These are phyloP conservation scores for Lanmaoa rubissima DNA, from an alignment of 768 basidiomycete genomes.

Conservation along the genomic window DNA sequence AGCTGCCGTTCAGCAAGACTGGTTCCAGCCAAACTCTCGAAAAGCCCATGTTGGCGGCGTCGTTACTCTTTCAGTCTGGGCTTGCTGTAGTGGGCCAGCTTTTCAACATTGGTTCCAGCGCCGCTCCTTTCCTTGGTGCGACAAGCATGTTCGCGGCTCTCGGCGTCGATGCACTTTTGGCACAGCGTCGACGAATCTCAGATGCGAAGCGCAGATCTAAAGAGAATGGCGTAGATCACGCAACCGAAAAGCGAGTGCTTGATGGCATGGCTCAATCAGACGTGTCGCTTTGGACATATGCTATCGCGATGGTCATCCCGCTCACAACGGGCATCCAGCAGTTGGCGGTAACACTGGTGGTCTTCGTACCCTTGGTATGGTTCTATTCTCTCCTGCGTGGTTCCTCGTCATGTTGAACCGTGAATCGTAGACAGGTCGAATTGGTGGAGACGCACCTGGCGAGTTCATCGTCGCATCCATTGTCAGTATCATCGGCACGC, in stretches of 20 bases:
- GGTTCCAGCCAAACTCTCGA: slow-evolving; percentile 44
- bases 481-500: slow-evolving; percentile 54
- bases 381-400: background rate
- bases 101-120: slow-evolving; percentile 71
- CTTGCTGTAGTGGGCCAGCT: slow-evolving; percentile 61
- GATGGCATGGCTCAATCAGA: slow-evolving; percentile 22
- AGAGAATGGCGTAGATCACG: slow-evolving; percentile 2
- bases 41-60: slow-evolving; percentile 55
- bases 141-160: slow-evolving; percentile 56
- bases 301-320: slow-evolving; percentile 54
- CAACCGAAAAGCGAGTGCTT: background rate
- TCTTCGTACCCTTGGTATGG: slow-evolving; percentile 85
- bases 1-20: slow-evolving; percentile 47
- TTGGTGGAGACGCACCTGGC: slow-evolving; percentile 78
- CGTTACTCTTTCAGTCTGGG: slow-evolving; percentile 58
- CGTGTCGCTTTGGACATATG: slow-evolving; percentile 63
- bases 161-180: slow-evolving; percentile 47
- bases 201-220: background rate
- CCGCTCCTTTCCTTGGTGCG: slow-evolving; percentile 64
- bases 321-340: slow-evolving; percentile 58
- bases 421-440: slow-evolving; percentile 66
- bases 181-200: slow-evolving; percentile 21
- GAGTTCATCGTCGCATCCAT: slow-evolving; percentile 88
- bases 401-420: slow-evolving; percentile 2
- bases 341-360: slow-evolving; percentile 63